Percentiles rank a stretch among this genome's conserved stretches.
phyloP scores from a whole-genome alignment of 441 rosid species.

The Bocquillonia castaneifolia region DNA sequence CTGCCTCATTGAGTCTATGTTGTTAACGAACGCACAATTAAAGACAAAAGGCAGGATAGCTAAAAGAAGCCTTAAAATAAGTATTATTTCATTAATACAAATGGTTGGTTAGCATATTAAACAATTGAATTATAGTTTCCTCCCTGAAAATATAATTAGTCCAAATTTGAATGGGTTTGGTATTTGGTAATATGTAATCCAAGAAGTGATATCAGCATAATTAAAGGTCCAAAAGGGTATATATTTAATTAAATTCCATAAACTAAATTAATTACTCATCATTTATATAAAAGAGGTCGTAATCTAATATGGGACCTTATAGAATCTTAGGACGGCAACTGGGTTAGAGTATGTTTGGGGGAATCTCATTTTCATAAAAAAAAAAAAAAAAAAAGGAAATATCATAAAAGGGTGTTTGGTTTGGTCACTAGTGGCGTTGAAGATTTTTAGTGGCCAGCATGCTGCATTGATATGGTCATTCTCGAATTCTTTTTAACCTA shows the following conservation, averaged over 20 bases:
- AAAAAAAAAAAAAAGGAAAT: background rate
- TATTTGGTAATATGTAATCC: constrained; percentile 13
- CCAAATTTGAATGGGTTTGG: constrained; percentile 37
- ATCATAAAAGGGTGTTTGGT: constrained; percentile 29
- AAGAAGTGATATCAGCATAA: constrained; percentile 26
- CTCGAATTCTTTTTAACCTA: constrained; percentile 9
- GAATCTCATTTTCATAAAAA: constrained; percentile 30
- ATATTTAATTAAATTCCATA: background rate
- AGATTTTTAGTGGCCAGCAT: constrained; percentile 31
- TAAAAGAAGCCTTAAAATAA: background rate
- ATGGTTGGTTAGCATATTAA: constrained; percentile 19
- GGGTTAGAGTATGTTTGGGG: constrained; percentile 29
- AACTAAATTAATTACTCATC: background rate
- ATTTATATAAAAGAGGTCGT: constrained; percentile 16
- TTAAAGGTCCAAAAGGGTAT: background rate
- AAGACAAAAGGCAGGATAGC: constrained; percentile 21
- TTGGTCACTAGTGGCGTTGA: constrained; percentile 20
- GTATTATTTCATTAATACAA: background rate
- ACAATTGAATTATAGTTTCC: background rate
- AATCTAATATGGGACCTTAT: constrained; percentile 22
- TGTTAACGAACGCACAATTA: constrained; percentile 6
- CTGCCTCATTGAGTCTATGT: background rate
- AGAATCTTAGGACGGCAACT: constrained; percentile 54
- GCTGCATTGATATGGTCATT: constrained; percentile 24
- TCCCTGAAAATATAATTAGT: background rate